Evolutionary conservation across 768 basidiomycete genomes (phyloP).

Genomic region (Pleurotus cornucopiae): DNA sequence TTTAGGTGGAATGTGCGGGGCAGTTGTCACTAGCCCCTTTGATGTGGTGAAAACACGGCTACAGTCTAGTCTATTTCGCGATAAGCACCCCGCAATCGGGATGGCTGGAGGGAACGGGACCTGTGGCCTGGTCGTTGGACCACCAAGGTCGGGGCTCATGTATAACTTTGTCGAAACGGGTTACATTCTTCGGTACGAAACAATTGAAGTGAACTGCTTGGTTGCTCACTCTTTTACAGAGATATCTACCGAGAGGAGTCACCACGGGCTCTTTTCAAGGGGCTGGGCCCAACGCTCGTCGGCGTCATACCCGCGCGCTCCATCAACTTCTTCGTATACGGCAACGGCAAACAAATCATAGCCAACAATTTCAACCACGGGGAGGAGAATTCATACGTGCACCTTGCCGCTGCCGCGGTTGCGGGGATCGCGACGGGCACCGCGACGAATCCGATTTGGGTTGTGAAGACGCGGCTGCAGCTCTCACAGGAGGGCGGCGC

Average conservation of each 20-base stretch:
- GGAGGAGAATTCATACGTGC: constrained; percentile 79
- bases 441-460: constrained; percentile 98
- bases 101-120: constrained; percentile 34
- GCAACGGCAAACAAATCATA: constrained; percentile 91
- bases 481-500: constrained; percentile 39
- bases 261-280: constrained; percentile 86
- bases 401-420: constrained; percentile 78
- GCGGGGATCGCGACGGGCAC: constrained; percentile 87
- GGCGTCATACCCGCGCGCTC: constrained; percentile 95
- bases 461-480: constrained; percentile 95
- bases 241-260: constrained; percentile 90
- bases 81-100: constrained; percentile 33
- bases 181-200: constrained; percentile 75
- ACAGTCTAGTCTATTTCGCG: constrained; percentile 80
- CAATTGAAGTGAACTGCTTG: background rate
- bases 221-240: constrained; percentile 30
- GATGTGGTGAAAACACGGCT: constrained; percentile 98
- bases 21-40: constrained; percentile 94
- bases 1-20: constrained; percentile 95
- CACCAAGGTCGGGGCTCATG: constrained; percentile 52
- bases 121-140: constrained; percentile 33
- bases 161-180: constrained; percentile 96
- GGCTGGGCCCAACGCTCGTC: constrained; percentile 89
- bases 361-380: constrained; percentile 79
- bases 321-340: constrained; percentile 97